Evolutionary conservation across 805 yeast species (phyloP).

Genomic region (Saturnispora halmiae): DNA sequence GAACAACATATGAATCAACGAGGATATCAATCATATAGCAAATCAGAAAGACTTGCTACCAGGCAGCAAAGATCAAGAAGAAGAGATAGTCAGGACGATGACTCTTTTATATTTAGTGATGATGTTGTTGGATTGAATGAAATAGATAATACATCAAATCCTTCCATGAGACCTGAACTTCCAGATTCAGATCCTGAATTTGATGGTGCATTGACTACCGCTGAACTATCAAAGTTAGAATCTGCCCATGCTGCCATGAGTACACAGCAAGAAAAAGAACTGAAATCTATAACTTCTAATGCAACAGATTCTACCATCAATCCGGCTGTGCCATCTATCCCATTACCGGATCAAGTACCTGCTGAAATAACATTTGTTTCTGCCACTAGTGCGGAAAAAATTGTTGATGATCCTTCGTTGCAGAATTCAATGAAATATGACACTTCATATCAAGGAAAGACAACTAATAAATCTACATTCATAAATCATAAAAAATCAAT

Average conservation of each 20-base stretch:
- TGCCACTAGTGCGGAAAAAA: constrained; percentile 53
- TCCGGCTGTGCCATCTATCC: constrained; percentile 12
- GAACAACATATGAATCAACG: not conserved
- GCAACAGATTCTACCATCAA: too few species aligned
- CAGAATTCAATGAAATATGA: constrained; percentile 38
- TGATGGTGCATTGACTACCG: constrained; percentile 21
- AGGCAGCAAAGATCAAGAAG: not conserved
- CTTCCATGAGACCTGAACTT: constrained; percentile 8
- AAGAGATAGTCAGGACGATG: constrained; percentile 28
- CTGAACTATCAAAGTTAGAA: not conserved
- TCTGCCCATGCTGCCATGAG: constrained; percentile 2
- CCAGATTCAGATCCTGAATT: constrained; percentile 24
- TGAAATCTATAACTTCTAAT: not conserved
- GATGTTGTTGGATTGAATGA: constrained; percentile 22
- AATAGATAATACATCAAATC: not conserved
- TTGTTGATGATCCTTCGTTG: constrained; percentile 37
- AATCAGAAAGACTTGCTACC: not conserved
- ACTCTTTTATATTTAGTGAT: constrained; percentile 47
- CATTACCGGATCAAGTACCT: constrained; percentile 15
- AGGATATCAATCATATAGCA: not conserved
- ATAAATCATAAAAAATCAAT: constrained; percentile 62
- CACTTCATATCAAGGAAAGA: constrained; percentile 49
- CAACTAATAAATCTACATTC: constrained; percentile 39
- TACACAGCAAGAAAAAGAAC: constrained; percentile 4
- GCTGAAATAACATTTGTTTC: constrained; percentile 40